Conservation (phyloP, 768 basidiomycete species). For the Cytidiella melzeri region DNA sequence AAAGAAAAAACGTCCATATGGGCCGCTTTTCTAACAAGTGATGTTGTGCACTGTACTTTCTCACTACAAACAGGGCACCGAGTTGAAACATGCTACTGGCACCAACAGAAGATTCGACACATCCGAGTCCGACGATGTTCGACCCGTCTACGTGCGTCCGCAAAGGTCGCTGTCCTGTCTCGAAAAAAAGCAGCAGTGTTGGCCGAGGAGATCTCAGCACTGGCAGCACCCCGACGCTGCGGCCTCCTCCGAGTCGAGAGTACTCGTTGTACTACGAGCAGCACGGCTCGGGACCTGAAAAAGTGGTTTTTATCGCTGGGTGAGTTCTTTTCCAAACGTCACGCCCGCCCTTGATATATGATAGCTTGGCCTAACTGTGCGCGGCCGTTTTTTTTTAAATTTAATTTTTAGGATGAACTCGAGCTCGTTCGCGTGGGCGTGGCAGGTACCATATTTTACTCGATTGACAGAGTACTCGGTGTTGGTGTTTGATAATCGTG, state of each 20-base stretch:
- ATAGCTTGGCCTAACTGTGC: too few species aligned
- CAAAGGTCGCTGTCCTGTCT: conserved; percentile 72
- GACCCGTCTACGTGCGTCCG: conserved; percentile 54
- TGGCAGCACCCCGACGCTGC: too few species aligned
- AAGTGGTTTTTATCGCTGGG: conserved; percentile 79
- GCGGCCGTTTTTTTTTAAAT: too few species aligned
- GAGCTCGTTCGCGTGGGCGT: conserved; percentile 55
- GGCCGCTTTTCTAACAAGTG: too few species aligned
- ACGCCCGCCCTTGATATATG: too few species aligned
- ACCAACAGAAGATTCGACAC: too few species aligned
- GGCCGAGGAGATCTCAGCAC: too few species aligned
- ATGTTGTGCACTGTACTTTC: too few species aligned
- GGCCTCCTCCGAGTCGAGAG: conserved; percentile 50
- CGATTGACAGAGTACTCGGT: conserved; percentile 46
- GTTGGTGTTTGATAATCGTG: conserved; percentile 81
- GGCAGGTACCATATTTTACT: conserved; percentile 62
- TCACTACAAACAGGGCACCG: too few species aligned
- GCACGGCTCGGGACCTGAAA: conserved; percentile 61
- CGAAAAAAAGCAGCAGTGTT: conserved; percentile 38
- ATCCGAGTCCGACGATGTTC: conserved; percentile 51
- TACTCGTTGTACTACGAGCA: conserved; percentile 78
- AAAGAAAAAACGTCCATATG: too few species aligned
- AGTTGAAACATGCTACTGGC: too few species aligned
- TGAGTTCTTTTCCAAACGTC: too few species aligned
- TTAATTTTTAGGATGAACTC: conserved; percentile 61